Evolutionary conservation across 768 basidiomycete species (phyloP).

Genomic region (Hortiboletus flavorubellus): DNA sequence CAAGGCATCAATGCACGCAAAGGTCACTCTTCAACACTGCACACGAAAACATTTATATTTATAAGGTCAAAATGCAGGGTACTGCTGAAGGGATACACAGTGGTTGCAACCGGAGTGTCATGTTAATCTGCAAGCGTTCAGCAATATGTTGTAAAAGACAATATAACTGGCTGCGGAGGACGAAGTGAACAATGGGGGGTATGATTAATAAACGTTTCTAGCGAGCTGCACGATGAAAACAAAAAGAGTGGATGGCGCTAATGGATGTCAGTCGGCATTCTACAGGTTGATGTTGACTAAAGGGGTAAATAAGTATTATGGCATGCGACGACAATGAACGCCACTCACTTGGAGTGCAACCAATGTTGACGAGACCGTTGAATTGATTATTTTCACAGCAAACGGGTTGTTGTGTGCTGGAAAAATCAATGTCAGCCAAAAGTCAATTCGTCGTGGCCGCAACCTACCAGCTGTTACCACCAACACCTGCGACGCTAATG

Average conservation of each 20-base stretch:
- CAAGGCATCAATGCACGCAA: background rate
- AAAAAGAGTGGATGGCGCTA: conserved; percentile 19
- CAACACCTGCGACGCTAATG: conserved; percentile 12
- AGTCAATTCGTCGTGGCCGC: fast-evolving
- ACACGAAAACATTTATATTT: background rate
- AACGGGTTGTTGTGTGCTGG: conserved; percentile 34
- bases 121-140: background rate
- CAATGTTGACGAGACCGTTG: conserved; percentile 37
- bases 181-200: conserved; percentile 8
- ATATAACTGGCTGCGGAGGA: background rate
- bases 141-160: background rate
- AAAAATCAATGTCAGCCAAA: background rate
- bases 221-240: background rate
- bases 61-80: background rate
- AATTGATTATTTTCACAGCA: conserved; percentile 39
- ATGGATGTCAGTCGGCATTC: background rate
- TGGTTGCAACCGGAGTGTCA: background rate
- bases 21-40: background rate
- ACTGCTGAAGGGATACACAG: background rate
- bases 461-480: conserved; percentile 18
- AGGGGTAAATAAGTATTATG: background rate
- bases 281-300: conserved; percentile 22
- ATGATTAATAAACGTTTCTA: conserved; percentile 11
- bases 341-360: conserved; percentile 38
- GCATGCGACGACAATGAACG: fast-evolving